Evolutionary conservation across 805 yeast genomes (phyloP).

Genomic region (Zygosaccharomyces pseudorouxii): DNA sequence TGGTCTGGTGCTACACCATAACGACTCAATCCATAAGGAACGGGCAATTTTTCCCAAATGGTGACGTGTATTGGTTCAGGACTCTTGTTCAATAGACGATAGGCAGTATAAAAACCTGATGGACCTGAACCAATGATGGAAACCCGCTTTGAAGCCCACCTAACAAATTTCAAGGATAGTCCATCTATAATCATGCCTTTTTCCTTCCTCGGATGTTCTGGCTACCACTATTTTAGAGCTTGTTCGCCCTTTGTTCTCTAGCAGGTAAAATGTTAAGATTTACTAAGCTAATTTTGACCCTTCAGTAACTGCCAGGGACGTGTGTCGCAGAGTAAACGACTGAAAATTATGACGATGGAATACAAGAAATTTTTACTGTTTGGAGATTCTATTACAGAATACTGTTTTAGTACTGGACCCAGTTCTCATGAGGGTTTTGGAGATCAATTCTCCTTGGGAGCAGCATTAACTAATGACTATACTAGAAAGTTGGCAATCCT

Average conservation of each 20-base stretch:
- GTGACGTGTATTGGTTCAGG: conserved; percentile 49
- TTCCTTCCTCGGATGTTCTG: not conserved
- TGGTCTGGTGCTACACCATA: conserved; percentile 99
- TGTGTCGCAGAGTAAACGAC: not conserved
- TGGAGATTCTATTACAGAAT: conserved; percentile 71
- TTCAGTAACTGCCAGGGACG: not conserved
- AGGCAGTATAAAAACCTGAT: conserved; percentile 88
- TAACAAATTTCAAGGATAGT: not conserved
- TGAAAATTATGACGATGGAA: conserved; percentile 4
- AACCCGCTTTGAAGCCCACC: conserved; percentile 31
- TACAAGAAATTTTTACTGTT: conserved; percentile 50
- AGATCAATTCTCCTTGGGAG: conserved; percentile 45
- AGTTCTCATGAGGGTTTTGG: conserved; percentile 20
- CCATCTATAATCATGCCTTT: conserved; percentile 1
- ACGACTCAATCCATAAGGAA: conserved; percentile 87
- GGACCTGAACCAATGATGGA: conserved; percentile 96
- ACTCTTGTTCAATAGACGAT: conserved; percentile 55
- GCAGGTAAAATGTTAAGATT: not conserved
- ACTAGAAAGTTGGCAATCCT: conserved; percentile 61
- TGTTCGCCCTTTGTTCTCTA: not conserved
- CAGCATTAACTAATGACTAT: conserved; percentile 49
- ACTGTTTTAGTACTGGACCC: conserved; percentile 37
- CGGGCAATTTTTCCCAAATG: conserved; percentile 77
- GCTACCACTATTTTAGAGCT: not conserved
- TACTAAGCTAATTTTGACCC: not conserved